These are phyloP conservation scores for Silene latifolia DNA, from an alignment of 148 eudicot genomes.

Conservation along the genomic window DNA sequence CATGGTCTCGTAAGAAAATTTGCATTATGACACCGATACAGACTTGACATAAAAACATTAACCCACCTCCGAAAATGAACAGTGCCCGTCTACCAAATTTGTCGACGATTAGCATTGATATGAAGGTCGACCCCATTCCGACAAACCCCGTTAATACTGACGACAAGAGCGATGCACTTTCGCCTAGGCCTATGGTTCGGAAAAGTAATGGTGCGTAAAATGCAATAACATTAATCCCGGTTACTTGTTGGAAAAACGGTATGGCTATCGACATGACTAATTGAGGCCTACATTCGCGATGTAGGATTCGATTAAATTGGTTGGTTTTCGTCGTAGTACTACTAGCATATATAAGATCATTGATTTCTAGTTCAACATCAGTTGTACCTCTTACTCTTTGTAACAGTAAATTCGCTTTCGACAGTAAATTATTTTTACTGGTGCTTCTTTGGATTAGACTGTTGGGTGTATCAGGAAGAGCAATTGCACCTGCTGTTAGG, in stretches of 20 bases:
- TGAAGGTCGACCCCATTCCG: constrained; percentile 34
- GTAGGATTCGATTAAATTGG: constrained; percentile 26
- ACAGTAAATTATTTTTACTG: constrained; percentile 7
- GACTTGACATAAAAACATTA: constrained; percentile 39
- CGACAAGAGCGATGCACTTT: constrained; percentile 49
- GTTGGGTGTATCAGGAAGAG: constrained; percentile 67
- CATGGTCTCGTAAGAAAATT: constrained; percentile 24
- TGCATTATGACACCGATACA: constrained; percentile 24
- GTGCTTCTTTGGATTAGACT: constrained; percentile 47
- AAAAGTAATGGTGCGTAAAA: constrained; percentile 58
- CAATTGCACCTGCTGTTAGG: constrained; percentile 42
- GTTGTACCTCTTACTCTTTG: constrained; percentile 41
- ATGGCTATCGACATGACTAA: constrained; percentile 49
- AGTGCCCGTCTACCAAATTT: constrained; percentile 38
- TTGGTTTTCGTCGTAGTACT: neutral
- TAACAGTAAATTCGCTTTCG: constrained; percentile 33
- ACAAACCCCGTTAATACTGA: constrained; percentile 33
- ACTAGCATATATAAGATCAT: constrained; percentile 24
- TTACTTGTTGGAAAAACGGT: constrained; percentile 55
- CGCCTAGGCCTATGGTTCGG: constrained; percentile 48
- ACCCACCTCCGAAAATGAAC: constrained; percentile 36
- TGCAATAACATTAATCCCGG: constrained; percentile 49
- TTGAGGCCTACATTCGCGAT: constrained; percentile 43
- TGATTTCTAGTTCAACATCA: constrained; percentile 25
- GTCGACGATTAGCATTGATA: constrained; percentile 43